phyloP scores from a whole-genome alignment of 148 eudicot genomes.

The Spergularia marina region DNA sequence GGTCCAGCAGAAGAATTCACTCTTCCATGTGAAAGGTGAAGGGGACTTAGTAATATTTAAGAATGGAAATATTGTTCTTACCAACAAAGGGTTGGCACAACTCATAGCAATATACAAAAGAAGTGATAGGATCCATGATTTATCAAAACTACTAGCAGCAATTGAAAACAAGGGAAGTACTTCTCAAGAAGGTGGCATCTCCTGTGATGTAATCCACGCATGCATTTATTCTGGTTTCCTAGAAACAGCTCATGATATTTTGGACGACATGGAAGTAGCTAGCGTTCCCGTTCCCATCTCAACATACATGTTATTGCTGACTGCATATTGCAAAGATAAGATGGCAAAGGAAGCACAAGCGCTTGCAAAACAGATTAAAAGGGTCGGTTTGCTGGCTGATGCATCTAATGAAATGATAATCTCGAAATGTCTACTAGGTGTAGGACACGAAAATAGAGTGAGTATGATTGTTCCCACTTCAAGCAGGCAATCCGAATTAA shows the following conservation, averaged over 20 bases:
- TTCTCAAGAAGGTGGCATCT: conserved; percentile 33
- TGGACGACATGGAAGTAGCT: conserved; percentile 70
- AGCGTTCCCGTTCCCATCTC: conserved; percentile 29
- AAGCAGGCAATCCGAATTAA: conserved; percentile 38
- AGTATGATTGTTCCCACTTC: conserved; percentile 13
- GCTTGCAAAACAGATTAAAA: conserved; percentile 51
- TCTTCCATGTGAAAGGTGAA: conserved; percentile 40
- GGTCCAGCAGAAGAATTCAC: conserved; percentile 47
- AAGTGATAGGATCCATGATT: conserved; percentile 47
- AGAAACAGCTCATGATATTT: conserved; percentile 85
- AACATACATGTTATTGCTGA: conserved; percentile 51
- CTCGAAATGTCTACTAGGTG: conserved; percentile 26
- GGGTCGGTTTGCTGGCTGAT: conserved; percentile 36
- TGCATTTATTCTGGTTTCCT: conserved; percentile 75
- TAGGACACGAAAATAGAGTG: conserved; percentile 17
- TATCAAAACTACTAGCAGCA: conserved; percentile 54
- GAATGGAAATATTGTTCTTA: conserved; percentile 54
- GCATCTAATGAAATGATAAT: conserved; percentile 22
- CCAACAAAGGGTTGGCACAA: conserved; percentile 61
- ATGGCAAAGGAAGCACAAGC: conserved; percentile 70
- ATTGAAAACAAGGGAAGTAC: conserved; percentile 38
- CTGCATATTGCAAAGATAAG: conserved; percentile 49
- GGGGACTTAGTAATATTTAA: conserved; percentile 41
- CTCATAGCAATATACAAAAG: conserved; percentile 48
- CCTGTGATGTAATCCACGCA: conserved; percentile 60